Base-by-base conservation (phyloP, 2,329 filamentous ascomycete genomes). In the Zymoseptoria crescenta region DNA sequence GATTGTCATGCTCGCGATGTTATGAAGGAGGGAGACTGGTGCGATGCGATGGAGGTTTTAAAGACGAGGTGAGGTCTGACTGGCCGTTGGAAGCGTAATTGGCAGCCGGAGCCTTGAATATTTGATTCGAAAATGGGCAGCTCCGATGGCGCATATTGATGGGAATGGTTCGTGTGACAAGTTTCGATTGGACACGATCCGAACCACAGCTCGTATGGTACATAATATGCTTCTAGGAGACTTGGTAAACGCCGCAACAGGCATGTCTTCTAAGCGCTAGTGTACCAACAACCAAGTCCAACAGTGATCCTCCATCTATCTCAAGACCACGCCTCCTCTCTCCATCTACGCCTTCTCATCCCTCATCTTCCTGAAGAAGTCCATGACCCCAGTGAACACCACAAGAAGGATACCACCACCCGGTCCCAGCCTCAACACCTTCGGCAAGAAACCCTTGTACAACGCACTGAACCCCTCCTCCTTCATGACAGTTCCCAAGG, bases 381-480 rank as follows among this genome's bases (percentile, higher is more conserved):
- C 92, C 85, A 91, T 91, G 59, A 92, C 86, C 57, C 87, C 86
- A n/a, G 88, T 92, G 78, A 88, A 94, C 54, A 94, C 89, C 57
- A 93, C 90, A 49, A 95, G 81, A 59, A 95, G 79, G 68, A 95
- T 86, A 78, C 84, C 84, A 72, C 84, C 84, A 68, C 84, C 87
- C 28, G 88, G 88, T 62, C 87, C 85, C 65, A 88, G 74, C 77
- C 89, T 80, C 64, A 96, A 80, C 41, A 96, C 94, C 84, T 99
- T 99, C 67, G 94, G 94, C 63, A 94, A 72, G 82, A 99, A 99
- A 16, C 94, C 94, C 83, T 97, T 99, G 83, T 99, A 99, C 61
- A 99, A 80, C 48, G 94, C 94, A 53, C 76, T 77, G 73, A 96
- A 93, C 4, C 94, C 94, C 77, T 99, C 94, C 78, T 99, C 94